phyloP scores from a whole-genome alignment of 345 rosid genomes.

The Eucalyptus tenuipes region DNA sequence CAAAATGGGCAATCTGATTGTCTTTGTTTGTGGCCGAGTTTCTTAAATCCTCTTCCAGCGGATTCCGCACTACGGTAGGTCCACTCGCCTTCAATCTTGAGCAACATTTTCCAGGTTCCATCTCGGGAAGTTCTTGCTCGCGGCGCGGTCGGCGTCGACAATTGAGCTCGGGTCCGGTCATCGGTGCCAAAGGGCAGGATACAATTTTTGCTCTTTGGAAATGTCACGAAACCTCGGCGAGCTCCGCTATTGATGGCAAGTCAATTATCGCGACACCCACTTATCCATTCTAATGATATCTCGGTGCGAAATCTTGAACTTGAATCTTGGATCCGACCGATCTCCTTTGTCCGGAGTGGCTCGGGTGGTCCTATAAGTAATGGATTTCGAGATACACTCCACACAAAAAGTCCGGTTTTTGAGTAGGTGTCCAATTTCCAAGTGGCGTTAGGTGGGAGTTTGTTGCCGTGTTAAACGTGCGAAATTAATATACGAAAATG shows the following conservation, averaged over 20 bases:
- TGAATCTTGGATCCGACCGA: background rate
- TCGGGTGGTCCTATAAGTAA: rapidly evolving
- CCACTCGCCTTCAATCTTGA: background rate
- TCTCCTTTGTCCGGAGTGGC: background rate
- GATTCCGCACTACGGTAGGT: background rate
- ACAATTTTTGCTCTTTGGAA: background rate
- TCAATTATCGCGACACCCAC: background rate
- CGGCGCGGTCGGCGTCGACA: background rate
- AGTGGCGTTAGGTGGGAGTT: background rate
- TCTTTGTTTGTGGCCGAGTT: background rate
- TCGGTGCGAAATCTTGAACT: background rate
- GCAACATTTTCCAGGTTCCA: background rate
- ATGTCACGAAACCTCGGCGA: background rate
- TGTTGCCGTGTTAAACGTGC: background rate
- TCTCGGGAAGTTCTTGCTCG: background rate
- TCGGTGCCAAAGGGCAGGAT: background rate
- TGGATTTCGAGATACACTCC: background rate
- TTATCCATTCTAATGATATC: background rate
- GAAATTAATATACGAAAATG: background rate
- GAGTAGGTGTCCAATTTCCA: background rate
- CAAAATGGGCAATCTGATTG: background rate
- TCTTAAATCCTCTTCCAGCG: background rate
- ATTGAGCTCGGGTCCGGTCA: background rate
- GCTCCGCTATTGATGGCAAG: background rate
- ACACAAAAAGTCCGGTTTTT: background rate